Base-by-base conservation (phyloP, 176 grass and related monocot genomes). In the Carex parvula region DNA sequence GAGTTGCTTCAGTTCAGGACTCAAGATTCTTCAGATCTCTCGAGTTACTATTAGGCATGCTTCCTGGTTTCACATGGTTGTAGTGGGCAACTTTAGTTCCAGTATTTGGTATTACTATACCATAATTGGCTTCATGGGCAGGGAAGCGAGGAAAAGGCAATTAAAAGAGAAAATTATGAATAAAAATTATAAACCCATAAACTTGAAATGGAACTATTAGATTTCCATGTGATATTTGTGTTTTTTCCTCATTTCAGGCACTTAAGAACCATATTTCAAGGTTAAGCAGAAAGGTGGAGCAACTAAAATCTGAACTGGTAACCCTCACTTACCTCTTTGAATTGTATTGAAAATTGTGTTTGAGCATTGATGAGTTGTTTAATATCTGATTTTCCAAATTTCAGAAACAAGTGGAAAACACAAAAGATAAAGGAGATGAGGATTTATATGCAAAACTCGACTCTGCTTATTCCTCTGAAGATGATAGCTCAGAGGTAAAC, bases 301-400 rank as follows among this genome's bases (percentile, higher is more conserved):
- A 92, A 62, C 87, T 98, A 5, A 93, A 84, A 87, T 88, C 86
- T 11, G 95, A 98, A 69, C 80, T 98, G 89, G 92, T 98, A 85
- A 12, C 64, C 39, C 30, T 60, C 83, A 13, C 37, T 39, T 48
- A 18, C n/a, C n/a, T 21, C 41, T 50, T 30, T 67, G 13, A 46
- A 21, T 33, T 35, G 35, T 44, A 74, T 69, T 48, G 86, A 82
- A 82, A 52, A 41, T 15, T 83, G 22, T 15, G 17, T 22, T 21
- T 32, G 16, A 20, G 20, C 26, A 52, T 48, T 11, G 60, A 54
- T 50, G 42, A 29, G 54, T 63, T 81, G 61, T 18, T n/a, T 85
- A 78, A 15, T 41, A 26, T 53, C 17, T 37, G 56, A 54, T 81
- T 56, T 32, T 57, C 26, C 15, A 9, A 57, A 57, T 18, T 54